These are phyloP conservation scores for Dothidotthia symphoricarpi DNA, from an alignment of 2,329 filamentous ascomycete genomes.

Conservation along the genomic window DNA sequence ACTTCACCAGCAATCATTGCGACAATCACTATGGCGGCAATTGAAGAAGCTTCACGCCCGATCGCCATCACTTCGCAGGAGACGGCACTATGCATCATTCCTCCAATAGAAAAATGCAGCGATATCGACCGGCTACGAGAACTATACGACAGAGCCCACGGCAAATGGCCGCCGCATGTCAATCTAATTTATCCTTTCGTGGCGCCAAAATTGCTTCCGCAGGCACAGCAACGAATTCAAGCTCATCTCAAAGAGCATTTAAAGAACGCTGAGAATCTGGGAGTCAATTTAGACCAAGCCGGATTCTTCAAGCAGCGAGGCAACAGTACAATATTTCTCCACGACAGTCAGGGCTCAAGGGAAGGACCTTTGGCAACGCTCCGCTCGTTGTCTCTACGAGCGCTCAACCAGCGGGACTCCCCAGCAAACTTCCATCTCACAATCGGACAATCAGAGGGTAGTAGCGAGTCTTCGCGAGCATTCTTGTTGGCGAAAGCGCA, in stretches of 20 bases:
- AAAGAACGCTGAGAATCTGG: neutral
- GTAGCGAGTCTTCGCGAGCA: conserved; percentile 47
- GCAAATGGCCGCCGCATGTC: conserved; percentile 65
- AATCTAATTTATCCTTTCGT: conserved; percentile 69
- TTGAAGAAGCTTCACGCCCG: conserved; percentile 2
- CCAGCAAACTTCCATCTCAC: conserved; percentile 55
- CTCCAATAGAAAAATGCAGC: conserved; percentile 50
- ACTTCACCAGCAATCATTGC: neutral
- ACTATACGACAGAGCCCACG: conserved; percentile 62
- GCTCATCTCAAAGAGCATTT: conserved; percentile 29
- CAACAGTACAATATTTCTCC: conserved; percentile 46
- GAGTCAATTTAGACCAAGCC: conserved; percentile 40
- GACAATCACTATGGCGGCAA: conserved; percentile 22
- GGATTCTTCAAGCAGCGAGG: conserved; percentile 53
- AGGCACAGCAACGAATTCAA: conserved; percentile 46
- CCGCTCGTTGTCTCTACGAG: conserved; percentile 19
- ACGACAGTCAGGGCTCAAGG: conserved; percentile 8
- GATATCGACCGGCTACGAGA: conserved; percentile 56
- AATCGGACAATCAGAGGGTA: conserved; percentile 57
- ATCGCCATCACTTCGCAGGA: conserved; percentile 48
- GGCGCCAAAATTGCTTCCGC: conserved; percentile 46
- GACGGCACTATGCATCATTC: conserved; percentile 62
- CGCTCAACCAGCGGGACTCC: conserved; percentile 22
- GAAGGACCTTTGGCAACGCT: conserved; percentile 14
- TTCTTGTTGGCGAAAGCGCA: conserved; percentile 55